These are phyloP conservation scores for Epipyxis sp. DNA, from an alignment of 108 stramenopile genomes.

Conservation along the genomic window DNA sequence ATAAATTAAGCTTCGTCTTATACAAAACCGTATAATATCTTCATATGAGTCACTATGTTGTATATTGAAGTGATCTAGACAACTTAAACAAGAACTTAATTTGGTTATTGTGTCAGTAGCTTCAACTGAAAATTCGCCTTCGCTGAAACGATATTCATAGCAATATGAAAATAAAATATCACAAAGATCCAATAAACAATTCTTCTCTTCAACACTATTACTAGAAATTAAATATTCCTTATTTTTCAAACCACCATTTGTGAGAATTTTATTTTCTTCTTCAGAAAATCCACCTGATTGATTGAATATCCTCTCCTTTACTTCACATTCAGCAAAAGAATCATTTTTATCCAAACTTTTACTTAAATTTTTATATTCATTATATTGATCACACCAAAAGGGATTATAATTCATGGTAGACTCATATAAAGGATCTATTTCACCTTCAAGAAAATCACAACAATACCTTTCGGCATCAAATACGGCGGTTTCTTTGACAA, in stretches of 20 bases:
- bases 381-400: background rate
- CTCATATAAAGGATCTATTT: slow-evolving; percentile 3
- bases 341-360: background rate
- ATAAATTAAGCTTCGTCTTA: background rate
- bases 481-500: background rate
- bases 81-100: background rate
- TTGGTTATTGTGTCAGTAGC: background rate
- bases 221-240: background rate
- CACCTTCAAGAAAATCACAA: background rate
- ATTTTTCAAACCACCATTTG: background rate
- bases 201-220: background rate
- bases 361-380: background rate
- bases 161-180: background rate
- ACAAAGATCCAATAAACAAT: background rate
- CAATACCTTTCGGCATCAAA: slow-evolving; percentile 17
- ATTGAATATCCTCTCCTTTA: background rate
- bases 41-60: background rate
- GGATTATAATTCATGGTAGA: background rate
- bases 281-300: background rate
- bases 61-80: slow-evolving; percentile 1
- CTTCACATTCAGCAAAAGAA: background rate
- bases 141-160: background rate
- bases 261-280: background rate
- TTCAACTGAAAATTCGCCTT: background rate
- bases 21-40: background rate